Conservation (phyloP, 257 asterid genomes). For the Capsicum chinense region DNA sequence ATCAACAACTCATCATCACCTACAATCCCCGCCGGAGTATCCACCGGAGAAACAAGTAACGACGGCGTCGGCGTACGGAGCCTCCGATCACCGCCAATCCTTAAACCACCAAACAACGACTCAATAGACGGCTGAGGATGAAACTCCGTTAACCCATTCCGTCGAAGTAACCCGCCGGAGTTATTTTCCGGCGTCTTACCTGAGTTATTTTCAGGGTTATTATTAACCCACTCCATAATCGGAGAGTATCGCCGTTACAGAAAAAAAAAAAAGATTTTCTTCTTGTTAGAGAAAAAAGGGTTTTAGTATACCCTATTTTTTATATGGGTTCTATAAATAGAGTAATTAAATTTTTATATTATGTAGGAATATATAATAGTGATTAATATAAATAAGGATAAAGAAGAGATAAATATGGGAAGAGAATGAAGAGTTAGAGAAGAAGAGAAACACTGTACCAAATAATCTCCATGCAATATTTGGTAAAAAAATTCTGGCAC, state of each 20-base stretch:
- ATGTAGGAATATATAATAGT: too few relatives aligned
- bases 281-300: neutral
- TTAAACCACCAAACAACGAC: slow-evolving; percentile 33
- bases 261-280: neutral
- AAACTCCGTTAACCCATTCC: slow-evolving; percentile 26
- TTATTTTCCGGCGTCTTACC: neutral
- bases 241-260: neutral
- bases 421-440: slow-evolving; percentile 34
- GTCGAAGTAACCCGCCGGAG: neutral
- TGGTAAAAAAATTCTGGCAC: slow-evolving; percentile 25
- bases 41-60: slow-evolving; percentile 4
- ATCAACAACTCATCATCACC: neutral
- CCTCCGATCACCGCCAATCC: neutral
- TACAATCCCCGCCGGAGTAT: neutral
- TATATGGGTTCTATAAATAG: neutral
- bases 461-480: slow-evolving; percentile 47
- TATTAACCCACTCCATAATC: slow-evolving; percentile 37
- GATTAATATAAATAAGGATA: neutral
- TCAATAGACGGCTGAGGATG: slow-evolving; percentile 34
- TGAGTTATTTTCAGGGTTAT: neutral
- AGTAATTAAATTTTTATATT: neutral
- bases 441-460: slow-evolving; percentile 30
- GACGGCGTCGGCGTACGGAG: slow-evolving; percentile 40
- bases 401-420: slow-evolving; percentile 26
- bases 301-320: neutral